Percentiles rank a stretch among this genome's conserved stretches.
phyloP scores from a whole-genome alignment of 768 basidiomycete genomes.

The Lentinula raphanica region DNA sequence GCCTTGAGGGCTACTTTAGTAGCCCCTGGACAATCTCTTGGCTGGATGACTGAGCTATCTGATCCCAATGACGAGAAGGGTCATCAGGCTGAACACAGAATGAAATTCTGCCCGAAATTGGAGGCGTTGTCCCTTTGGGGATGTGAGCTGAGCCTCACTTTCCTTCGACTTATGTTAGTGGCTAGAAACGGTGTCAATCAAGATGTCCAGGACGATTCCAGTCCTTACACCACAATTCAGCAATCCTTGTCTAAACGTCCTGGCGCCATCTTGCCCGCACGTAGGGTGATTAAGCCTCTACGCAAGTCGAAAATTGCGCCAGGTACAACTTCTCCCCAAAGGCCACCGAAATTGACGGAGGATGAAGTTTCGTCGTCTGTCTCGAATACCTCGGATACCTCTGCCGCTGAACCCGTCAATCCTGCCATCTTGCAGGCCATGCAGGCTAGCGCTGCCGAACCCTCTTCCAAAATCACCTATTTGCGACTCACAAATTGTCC shows the following conservation, averaged over 20 bases:
- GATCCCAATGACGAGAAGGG: slow-evolving; percentile 4
- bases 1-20: slow-evolving; percentile 22
- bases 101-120: slow-evolving; percentile 46
- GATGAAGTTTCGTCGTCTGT: no score
- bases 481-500: neutral
- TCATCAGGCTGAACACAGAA: slow-evolving; percentile 10
- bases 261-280: neutral
- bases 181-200: neutral
- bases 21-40: neutral
- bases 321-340: neutral
- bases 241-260: neutral
- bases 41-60: slow-evolving; percentile 19
- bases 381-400: no score
- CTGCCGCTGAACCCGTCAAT: neutral
- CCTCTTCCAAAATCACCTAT: neutral
- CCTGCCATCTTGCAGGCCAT: neutral
- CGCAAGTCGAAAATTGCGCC: neutral
- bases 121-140: slow-evolving; percentile 49
- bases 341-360: no score
- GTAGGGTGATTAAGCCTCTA: neutral
- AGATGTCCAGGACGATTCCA: neutral
- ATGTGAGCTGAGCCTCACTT: slow-evolving; percentile 23
- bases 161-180: neutral
- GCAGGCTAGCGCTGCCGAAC: neutral
- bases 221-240: neutral